Evolutionary conservation across 805 yeast genomes (phyloP).

Genomic region (Nakazawaea peltata): DNA sequence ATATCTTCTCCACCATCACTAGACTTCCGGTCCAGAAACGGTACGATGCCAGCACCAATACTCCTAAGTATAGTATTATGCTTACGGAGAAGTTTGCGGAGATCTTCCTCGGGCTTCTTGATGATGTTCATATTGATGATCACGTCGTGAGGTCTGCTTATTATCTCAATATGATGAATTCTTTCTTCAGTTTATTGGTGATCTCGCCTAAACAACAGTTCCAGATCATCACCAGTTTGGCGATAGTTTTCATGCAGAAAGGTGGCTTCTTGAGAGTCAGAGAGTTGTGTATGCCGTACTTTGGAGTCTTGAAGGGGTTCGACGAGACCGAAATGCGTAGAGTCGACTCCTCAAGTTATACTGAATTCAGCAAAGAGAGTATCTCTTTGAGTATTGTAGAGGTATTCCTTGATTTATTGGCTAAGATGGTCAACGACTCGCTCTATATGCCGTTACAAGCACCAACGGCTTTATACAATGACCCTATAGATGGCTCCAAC

Average conservation of each 20-base stretch:
- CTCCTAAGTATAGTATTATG: constrained; percentile 19
- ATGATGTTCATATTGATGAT: constrained; percentile 14
- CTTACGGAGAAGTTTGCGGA: constrained; percentile 18
- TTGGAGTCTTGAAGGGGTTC: constrained; percentile 15
- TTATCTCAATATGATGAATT: constrained; percentile 17
- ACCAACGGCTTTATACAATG: constrained; percentile 30
- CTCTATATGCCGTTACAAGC: constrained; percentile 22
- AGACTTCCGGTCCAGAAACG: constrained; percentile 28
- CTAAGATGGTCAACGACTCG: constrained; percentile 33
- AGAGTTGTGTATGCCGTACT: constrained; percentile 13
- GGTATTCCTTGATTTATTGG: constrained; percentile 34
- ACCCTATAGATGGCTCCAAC: constrained; percentile 12
- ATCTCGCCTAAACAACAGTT: constrained; percentile 4
- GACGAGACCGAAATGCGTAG: constrained; percentile 19
- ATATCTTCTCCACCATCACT: constrained; percentile 21
- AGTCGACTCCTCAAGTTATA: constrained; percentile 27
- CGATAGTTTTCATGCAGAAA: constrained; percentile 11
- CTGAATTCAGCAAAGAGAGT: constrained; percentile 28
- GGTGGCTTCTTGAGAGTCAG: constrained; percentile 12
- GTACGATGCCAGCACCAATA: constrained; percentile 29
- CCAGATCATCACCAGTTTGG: constrained; percentile 8
- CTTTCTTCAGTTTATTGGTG: constrained; percentile 30
- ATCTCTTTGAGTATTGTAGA: constrained; percentile 30
- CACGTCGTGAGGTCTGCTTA: constrained; percentile 17
- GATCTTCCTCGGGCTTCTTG: constrained; percentile 12